Conservation (phyloP, 257 asterid genomes). For the Ocimum tenuiflorum region DNA sequence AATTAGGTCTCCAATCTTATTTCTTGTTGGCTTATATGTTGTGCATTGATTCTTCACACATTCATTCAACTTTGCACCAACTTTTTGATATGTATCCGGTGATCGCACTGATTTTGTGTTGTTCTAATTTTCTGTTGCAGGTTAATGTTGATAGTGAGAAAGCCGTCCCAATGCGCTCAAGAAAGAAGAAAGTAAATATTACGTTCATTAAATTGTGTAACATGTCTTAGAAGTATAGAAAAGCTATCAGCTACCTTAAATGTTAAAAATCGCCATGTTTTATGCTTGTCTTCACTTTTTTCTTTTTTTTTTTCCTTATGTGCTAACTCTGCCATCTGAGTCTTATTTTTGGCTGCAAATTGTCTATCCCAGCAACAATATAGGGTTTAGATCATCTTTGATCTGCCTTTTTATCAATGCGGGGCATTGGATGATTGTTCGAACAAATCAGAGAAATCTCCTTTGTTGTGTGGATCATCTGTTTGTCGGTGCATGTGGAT, state of each 20-base stretch:
- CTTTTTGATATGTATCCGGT: not conserved
- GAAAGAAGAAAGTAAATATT: slow-evolving; percentile 65
- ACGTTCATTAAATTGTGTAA: not conserved
- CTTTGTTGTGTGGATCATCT: no score
- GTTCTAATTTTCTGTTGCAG: slow-evolving; percentile 29
- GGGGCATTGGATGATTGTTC: no score
- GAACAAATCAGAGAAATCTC: no score
- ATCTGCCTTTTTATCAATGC: no score
- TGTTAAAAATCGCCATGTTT: not conserved
- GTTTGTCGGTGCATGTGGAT: no score
- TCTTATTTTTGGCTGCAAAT: no score
- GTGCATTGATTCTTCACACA: slow-evolving; percentile 19
- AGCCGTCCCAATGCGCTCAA: slow-evolving; percentile 37
- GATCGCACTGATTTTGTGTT: not conserved
- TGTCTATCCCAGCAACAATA: no score
- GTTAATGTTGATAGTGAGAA: slow-evolving; percentile 34
- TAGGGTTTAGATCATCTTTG: no score
- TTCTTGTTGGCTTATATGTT: slow-evolving; percentile 15
- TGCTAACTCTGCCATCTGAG: not conserved
- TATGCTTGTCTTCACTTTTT: no score
- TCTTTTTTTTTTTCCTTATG: no score
- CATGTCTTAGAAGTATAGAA: not conserved
- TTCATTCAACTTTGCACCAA: not conserved
- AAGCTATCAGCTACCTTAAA: no score
- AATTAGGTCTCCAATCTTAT: slow-evolving; percentile 12